Conservation (phyloP, 768 basidiomycete species). For the Stropharia rugosoannulata region DNA sequence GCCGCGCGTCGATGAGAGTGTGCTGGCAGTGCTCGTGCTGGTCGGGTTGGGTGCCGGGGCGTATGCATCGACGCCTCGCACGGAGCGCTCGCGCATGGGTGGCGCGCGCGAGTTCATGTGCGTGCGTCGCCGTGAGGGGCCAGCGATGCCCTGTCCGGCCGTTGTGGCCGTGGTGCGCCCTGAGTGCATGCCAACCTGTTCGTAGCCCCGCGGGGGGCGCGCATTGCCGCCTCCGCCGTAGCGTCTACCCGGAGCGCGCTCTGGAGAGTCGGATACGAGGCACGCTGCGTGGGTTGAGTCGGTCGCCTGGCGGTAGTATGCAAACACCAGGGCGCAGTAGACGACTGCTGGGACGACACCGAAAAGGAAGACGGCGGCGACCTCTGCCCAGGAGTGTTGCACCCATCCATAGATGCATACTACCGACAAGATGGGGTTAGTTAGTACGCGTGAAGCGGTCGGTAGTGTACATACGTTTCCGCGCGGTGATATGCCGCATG, state of each 20-base stretch:
- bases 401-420: conserved; percentile 41
- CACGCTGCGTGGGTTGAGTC: conserved; percentile 37
- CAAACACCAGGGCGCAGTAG: conserved; percentile 35
- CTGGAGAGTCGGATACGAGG: conserved; percentile 13
- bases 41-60: conserved; percentile 4
- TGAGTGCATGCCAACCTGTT: too few relatives aligned
- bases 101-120: conserved; percentile 13
- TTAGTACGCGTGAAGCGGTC: not conserved
- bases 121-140: conserved; percentile 7
- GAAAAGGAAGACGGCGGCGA: conserved; percentile 37
- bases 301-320: conserved; percentile 38
- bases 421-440: conserved; percentile 9
- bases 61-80: conserved; percentile 9
- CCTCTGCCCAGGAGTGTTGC: conserved; percentile 33
- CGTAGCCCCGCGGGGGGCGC: conserved; percentile 1
- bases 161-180: too few relatives aligned
- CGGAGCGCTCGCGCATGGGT: conserved; percentile 10
- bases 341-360: conserved; percentile 34
- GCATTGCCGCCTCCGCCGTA: not conserved
- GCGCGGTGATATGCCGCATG: conserved; percentile 25
- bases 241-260: not conserved
- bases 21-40: conserved; percentile 6
- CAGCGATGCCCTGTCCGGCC: too few relatives aligned
- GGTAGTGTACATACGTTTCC: conserved; percentile 28
- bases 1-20: conserved; percentile 10